Evolutionary conservation across 2,329 filamentous ascomycete species (phyloP).

Genomic region (Cladosporium sp.): DNA sequence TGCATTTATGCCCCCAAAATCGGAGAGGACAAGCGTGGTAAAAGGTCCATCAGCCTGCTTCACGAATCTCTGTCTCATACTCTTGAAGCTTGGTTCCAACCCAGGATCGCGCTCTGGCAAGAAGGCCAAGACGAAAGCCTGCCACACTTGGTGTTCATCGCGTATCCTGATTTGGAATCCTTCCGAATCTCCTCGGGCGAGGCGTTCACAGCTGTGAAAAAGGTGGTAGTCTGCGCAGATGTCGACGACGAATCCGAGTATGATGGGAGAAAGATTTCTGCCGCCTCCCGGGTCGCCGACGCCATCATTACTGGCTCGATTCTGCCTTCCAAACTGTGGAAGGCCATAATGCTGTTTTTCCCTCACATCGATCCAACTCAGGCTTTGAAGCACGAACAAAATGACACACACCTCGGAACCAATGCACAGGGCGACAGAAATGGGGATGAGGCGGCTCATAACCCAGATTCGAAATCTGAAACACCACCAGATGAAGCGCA

Average conservation of each 20-base stretch:
- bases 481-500: too few species aligned
- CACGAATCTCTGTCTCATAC: neutral
- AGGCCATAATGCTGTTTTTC: neutral
- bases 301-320: neutral
- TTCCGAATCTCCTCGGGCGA: neutral
- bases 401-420: too few species aligned
- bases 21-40: neutral
- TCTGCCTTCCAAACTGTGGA: neutral
- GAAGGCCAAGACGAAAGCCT: too few species aligned
- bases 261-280: neutral
- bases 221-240: neutral
- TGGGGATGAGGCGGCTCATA: too few species aligned
- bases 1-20: neutral
- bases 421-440: too few species aligned
- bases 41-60: neutral
- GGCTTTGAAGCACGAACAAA: too few species aligned
- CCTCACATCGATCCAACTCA: too few species aligned
- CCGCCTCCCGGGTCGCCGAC: neutral
- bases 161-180: neutral
- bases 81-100: neutral
- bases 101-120: neutral
- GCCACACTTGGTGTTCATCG: neutral
- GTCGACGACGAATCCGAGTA: neutral
- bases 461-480: too few species aligned
- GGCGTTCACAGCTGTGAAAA: neutral